Base-by-base conservation (phyloP, 768 basidiomycete genomes). In the Ramaria rubella region DNA sequence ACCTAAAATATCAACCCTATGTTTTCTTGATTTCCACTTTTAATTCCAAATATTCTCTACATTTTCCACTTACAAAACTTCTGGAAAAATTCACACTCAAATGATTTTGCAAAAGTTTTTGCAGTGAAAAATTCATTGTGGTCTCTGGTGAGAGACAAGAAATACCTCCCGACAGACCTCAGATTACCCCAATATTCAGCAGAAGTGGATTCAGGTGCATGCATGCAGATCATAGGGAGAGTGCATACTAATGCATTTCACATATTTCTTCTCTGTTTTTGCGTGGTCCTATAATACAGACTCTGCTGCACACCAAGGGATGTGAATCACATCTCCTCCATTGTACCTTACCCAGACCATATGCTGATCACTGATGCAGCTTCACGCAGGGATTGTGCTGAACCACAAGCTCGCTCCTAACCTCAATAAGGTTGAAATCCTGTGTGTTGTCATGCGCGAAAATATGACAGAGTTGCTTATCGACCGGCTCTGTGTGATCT, bases 401-500 rank as follows among this genome's bases (percentile, higher is more conserved):
- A 81, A 82, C 64, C 82, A 83, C 65, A 76, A 78, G 55, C 75
- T 83, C 34, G 75, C 83, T 1, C 83, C 82, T 17, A 67, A 72
- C 60, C 67, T 78, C 57, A 68, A 81, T 57, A 65, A 70, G 7
- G 65, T 77, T 52, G 76, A 85, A 68, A 83, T 84, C 58, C 72
- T 86, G 51, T 79, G 84, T 54, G 82, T 82, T 21, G 83, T 84
- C 36, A 74, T 84, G 19, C 72, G 78, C 58, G 82, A 83, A 69
- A 79, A 72, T 45, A 68, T 78, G 61, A 73, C 76, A 12, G 79
- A 81, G 55, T 72, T 75, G 46, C 73, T 86, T 51, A 60, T 85
- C 43, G 83, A 86, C 60, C 77, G 81, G 54, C 76, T 93, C 23
- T 92, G 21, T 69, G 70, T 2, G 90, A 93, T 58, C 72, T 92